These are phyloP conservation scores for Clonostachys sp. DNA, from an alignment of 2,329 filamentous ascomycete species.

Conservation along the genomic window DNA sequence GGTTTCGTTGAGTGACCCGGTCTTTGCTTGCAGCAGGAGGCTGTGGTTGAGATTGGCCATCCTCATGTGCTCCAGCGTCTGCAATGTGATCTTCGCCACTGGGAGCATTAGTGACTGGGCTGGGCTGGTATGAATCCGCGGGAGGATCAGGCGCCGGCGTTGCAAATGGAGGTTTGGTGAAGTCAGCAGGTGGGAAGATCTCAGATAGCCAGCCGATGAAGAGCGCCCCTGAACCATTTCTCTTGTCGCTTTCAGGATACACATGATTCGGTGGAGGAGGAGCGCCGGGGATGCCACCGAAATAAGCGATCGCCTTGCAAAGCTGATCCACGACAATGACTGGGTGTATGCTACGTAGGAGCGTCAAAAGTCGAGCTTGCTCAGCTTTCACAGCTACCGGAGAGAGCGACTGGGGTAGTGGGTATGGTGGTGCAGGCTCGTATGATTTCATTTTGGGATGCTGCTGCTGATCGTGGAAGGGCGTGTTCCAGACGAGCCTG, in stretches of 20 bases:
- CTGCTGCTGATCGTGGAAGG: not conserved
- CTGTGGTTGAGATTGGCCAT: no score
- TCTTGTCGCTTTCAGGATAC: constrained; percentile 51
- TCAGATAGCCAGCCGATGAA: constrained; percentile 60
- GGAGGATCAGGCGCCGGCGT: not conserved
- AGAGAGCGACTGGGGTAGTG: not conserved
- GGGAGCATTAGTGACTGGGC: no score
- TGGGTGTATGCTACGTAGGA: constrained; percentile 52
- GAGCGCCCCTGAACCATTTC: constrained; percentile 51
- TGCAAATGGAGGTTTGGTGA: constrained; percentile 2
- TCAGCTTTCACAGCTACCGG: constrained; percentile 47
- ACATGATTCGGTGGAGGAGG: constrained; percentile 43
- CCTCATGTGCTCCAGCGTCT: no score
- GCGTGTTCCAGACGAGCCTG: constrained; percentile 24
- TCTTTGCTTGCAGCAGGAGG: no score
- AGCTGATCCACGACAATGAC: constrained; percentile 55
- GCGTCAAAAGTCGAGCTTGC: constrained; percentile 53
- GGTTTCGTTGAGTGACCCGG: no score
- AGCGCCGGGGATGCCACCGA: constrained; percentile 54
- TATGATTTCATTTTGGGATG: not conserved
- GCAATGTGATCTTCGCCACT: no score
- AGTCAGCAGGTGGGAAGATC: constrained; percentile 48
- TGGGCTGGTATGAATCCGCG: constrained; percentile 1
- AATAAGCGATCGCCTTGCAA: constrained; percentile 59
- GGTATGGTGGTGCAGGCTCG: constrained; percentile 1